Base-by-base conservation (phyloP, 148 eudicot genomes). In the Chenopodium quinoa region DNA sequence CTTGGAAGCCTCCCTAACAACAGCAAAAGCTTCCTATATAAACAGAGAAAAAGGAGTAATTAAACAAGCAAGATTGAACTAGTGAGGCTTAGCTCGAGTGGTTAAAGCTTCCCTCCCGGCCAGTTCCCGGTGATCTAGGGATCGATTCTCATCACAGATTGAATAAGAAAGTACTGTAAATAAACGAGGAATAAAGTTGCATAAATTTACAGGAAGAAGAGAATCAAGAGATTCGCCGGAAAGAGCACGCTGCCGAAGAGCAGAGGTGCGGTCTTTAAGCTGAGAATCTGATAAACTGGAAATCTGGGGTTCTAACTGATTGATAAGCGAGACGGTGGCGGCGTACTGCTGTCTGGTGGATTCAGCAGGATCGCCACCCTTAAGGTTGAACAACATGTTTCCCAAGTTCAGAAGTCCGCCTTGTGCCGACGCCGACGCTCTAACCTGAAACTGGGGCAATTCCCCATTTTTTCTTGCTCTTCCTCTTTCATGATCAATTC, bases 1-100 rank as follows among this genome's bases (percentile, higher is more conserved):
- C 80, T 85, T 92, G 22, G 98, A 93, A 68, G 99, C 99, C 84
- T 96, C 99, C 90, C 99, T 88, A 73, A 93, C 99, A 48, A 96
- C 87, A 72, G 98, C 91, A 92, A 93, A 96, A 40, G 99, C 98
- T 89, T 95, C 98, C 97, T 95, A 88, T 78, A 44, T 40, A 44
- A 52, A 0, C 16, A 17, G 50, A 50, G 48, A 63, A 4, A n/a
- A 64, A 50, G 27, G 27, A 7, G 37, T 9, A 19, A 71, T 19
- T 20, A n/a, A 47, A n/a, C 60, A 66, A 16, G 7, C 29, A 48
- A 65, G 63, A 40, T 79, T 13, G 17, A 62, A 1, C 1, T 4
- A 58, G n/a, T 16, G 17, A 58, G 5, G 20, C 0, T 4, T 14
- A 14, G n/a, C 22, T 58, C 44, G 44, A 40, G 44, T 40, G 7